Evolutionary conservation across 768 basidiomycete genomes (phyloP), one percentile per base, ranked within the genome.

Genomic region (Pleurotus salmoneostramineus): DNA sequence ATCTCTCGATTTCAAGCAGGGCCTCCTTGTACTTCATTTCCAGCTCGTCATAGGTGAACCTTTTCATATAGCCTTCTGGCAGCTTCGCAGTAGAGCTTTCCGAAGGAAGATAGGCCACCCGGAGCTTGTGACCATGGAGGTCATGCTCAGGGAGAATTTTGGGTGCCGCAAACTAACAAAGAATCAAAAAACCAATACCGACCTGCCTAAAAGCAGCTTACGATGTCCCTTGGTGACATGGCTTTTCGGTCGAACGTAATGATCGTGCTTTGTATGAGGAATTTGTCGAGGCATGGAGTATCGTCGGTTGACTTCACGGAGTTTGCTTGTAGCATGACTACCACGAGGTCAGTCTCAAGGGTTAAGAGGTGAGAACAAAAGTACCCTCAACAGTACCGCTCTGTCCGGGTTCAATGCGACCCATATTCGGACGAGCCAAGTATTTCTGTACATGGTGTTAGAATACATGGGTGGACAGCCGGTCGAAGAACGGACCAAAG

Each of bases 101-200:
- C 2, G 92, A 82, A 27, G 94, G 90, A 36, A 98, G 77, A 72
- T 96, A 98, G 0, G 84, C 83, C 47, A 97, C 95, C 60, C 89
- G 84, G 59, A 99, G 83, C 74, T 98, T 98, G 70, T 98, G 95
- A 62, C 98, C 95, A 72, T 93, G 83, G 34, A 99, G 85, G 64
- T 82, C 85, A 59, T 78, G 77, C 44, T 85, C 83, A 63, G 88
- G 84, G 65, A 81, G 72, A 31, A 72, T 67, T 46, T 79, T 77
- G 10, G 81, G 67, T 42, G 69, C 71, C 54, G 75, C 78, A 91
- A 91, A 92, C 90, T 91, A 15, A 43, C 21, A 31, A 17, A 55
- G 40, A 15, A 10, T 15, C 34, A 51, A 15, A 51, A 15, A 15
- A 37, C 14, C 34, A 37, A n/a, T 35, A 35, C n/a, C 48, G 48